Conservation (phyloP, 371 early-diverging fungal species). For the Mortierella sp. region DNA sequence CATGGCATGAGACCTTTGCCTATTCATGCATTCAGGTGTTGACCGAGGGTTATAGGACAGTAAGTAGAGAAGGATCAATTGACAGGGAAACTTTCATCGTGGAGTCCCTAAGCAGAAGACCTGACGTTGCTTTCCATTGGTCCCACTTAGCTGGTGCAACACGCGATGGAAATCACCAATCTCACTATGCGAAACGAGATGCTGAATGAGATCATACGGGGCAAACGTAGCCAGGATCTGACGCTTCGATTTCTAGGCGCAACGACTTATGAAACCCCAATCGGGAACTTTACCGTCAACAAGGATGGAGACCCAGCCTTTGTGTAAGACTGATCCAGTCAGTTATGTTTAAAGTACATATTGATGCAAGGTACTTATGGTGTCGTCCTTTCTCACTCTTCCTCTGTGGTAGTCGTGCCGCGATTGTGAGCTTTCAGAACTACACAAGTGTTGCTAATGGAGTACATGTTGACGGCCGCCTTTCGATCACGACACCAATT, state of each 20-base stretch:
- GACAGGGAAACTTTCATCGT: too few species aligned
- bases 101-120: too few species aligned
- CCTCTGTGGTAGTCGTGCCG: constrained; percentile 14
- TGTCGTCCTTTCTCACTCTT: too few species aligned
- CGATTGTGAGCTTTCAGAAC: constrained; percentile 35
- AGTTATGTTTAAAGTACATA: too few species aligned
- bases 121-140: too few species aligned
- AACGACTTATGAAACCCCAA: constrained; percentile 17
- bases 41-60: constrained; percentile 60
- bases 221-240: constrained; percentile 30
- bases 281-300: constrained; percentile 26
- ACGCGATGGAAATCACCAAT: constrained; percentile 16
- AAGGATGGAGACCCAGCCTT: constrained; percentile 43
- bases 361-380: too few species aligned
- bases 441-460: constrained; percentile 25
- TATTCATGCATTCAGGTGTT: constrained; percentile 68
- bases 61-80: constrained; percentile 49
- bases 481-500: constrained; percentile 30
- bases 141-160: constrained; percentile 25
- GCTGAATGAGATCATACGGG: constrained; percentile 22
- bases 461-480: not conserved
- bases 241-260: constrained; percentile 8
- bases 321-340: constrained; percentile 8
- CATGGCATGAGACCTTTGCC: constrained; percentile 55
- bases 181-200: not conserved